Base-by-base conservation (phyloP, 805 yeast species). In the Pichia sporocuriosa region DNA sequence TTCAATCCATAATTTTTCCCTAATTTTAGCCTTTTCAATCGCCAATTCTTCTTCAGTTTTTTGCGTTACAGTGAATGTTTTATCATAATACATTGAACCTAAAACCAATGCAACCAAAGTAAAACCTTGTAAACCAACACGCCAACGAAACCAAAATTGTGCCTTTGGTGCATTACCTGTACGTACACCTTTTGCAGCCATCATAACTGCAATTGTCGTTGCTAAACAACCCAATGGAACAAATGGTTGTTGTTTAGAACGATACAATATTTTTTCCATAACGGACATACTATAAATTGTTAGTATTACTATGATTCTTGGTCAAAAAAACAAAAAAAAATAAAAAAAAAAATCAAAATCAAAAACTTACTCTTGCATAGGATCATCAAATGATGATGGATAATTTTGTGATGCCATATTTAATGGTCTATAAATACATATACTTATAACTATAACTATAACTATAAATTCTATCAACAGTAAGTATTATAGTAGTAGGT, bases 1-100 rank as follows among this genome's bases (percentile, higher is more conserved):
- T 57, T 84, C 86, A 47, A 88, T 82, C 97, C 97, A 89, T 50
- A 89, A 58, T 54, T 67, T 69, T 58, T 89, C 96, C 68, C 97
- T 80, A 57, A 77, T 65, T 61, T 82, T 82, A 32, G 97, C 95
- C 74, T 85, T 84, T 53, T 80, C 84, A 40, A 77, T 67, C 51
- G 84, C 68, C 48, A 68, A 58, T 25, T 84, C 90, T 51, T 85
- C 90, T 40, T 73, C 73, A 6, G 77, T 57, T 50, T 67, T 68
- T 39, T 70, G 69, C 4, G 27, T 28, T 32, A 55, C 60, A 29
- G 60, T 68, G 21, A 68, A 59, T 23, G 74, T 75, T 26, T 64
- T 56, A 46, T 85, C 88, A 59, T 75, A 85, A 44, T 73, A 67
- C 51, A 70, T 69, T 4, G 95, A 88, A 32, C 96, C 97, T 11